Base-by-base conservation (phyloP, 306 rosid species). In the Biancaea sappan region DNA sequence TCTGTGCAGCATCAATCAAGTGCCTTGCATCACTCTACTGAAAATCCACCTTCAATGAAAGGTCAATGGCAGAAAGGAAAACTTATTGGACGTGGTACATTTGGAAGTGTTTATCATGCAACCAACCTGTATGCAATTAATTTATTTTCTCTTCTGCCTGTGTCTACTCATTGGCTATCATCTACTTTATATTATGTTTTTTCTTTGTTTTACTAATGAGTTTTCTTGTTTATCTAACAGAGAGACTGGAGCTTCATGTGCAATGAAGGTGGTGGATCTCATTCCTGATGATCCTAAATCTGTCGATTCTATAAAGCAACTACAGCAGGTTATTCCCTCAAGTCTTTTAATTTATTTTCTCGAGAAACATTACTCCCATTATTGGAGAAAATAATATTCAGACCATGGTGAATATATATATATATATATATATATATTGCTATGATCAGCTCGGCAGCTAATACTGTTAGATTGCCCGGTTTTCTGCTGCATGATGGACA, bases 231-330 rank as follows among this genome's bases (percentile, higher is more conserved):
- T 62, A 25, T 70, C 5, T 79, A 75, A 46, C 71, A 94, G 98
- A 63, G 91, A 85, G 80, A 94, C 94, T 0, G 98, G 98, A 78
- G 97, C 98, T 74, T 89, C 91, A 16, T 94, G 98, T 80, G 98
- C 98, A 43, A 81, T 94, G 97, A 94, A 94, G 85, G 98, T 89
- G 85, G 98, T 94, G 75, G 97, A 94, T 59, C 80, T 94, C 80
- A 86, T 94, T 82, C 92, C 84, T 13, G 97, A 94, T 85, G 98
- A 91, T 82, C 89, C 97, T 75, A 91, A 94, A 72, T 88, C 88
- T 82, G 88, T 90, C 35, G 97, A 91, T 77, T 72, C 89, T 84
- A 80, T 89, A 52, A 94, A 88, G 88, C 98, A 91, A 72, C 86
- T 94, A 58, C 90, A 94, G 76, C 98, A 94, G 97, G 98, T 94